Conservation (phyloP, 2,329 filamentous ascomycete species). For the Colletotrichum eleusines region DNA sequence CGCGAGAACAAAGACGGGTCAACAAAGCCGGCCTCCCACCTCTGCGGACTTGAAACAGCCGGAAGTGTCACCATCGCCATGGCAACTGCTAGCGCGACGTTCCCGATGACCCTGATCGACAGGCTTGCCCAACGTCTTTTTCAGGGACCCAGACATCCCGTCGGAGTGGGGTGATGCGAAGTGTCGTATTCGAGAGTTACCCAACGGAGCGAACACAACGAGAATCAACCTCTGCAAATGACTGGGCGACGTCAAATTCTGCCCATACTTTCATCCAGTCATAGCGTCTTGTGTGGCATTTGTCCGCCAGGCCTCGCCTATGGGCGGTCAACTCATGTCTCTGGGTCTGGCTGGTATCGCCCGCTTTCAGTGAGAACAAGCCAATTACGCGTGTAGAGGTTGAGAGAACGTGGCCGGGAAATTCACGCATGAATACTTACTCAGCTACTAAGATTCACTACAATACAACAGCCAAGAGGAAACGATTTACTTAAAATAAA, state of each 20-base stretch:
- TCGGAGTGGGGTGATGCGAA: neutral
- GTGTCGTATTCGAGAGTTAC: neutral
- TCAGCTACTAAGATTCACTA: too few species aligned
- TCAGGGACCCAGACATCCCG: neutral
- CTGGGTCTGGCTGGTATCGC: neutral
- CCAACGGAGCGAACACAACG: neutral
- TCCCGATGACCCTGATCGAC: neutral
- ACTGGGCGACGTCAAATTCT: neutral
- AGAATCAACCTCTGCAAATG: neutral
- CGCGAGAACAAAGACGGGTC: neutral
- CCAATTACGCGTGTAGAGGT: neutral
- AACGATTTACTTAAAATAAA: too few species aligned
- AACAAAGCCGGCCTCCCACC: neutral
- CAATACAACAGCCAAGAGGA: too few species aligned
- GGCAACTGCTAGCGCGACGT: neutral
- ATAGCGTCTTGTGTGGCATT: neutral
- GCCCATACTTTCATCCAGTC: neutral
- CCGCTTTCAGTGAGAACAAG: neutral
- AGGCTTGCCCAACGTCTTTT: too few species aligned
- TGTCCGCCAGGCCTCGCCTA: too few species aligned
- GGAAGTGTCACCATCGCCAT: too few species aligned
- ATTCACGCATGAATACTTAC: fast-evolving
- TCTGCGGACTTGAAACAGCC: too few species aligned
- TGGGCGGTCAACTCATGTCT: neutral
- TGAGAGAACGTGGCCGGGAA: fast-evolving